Percentiles rank a stretch among this genome's conserved stretches.
These are phyloP conservation scores for Hymenoscyphus occultus DNA, from an alignment of 2,329 filamentous ascomycete species.

Conservation along the genomic window DNA sequence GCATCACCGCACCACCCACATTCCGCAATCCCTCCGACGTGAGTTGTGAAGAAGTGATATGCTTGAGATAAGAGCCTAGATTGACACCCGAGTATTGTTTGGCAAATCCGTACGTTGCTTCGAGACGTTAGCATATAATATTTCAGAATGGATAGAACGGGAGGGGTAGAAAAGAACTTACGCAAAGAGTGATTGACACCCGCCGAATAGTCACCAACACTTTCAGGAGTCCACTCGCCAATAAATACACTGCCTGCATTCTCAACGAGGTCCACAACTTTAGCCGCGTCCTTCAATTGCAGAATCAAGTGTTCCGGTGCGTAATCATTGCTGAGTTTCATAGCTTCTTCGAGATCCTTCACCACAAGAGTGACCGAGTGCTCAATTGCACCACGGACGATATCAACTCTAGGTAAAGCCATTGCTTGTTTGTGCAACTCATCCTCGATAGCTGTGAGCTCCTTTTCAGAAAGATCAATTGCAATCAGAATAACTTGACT, in stretches of 20 bases:
- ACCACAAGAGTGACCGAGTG: slow-evolving; percentile 89
- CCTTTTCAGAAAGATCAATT: slow-evolving; percentile 69
- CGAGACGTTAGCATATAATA: slow-evolving; percentile 14
- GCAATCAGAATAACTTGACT: slow-evolving; percentile 92
- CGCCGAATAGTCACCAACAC: slow-evolving; percentile 95
- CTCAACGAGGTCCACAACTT: slow-evolving; percentile 73
- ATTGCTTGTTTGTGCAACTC: slow-evolving; percentile 86
- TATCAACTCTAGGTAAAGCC: slow-evolving; percentile 85
- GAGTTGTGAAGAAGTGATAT: slow-evolving; percentile 92
- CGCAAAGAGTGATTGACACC: slow-evolving; percentile 96
- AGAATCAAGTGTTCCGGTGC: slow-evolving; percentile 96
- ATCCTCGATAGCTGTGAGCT: slow-evolving; percentile 82
- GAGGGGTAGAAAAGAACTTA: slow-evolving; percentile 50
- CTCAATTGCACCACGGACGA: slow-evolving; percentile 83
- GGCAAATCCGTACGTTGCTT: slow-evolving; percentile 95
- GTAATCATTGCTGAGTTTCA: slow-evolving; percentile 86
- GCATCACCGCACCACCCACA: slow-evolving; percentile 88
- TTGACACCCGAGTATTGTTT: slow-evolving; percentile 99
- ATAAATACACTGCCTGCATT: slow-evolving; percentile 97
- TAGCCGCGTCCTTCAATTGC: slow-evolving; percentile 75
- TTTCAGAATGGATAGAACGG: not conserved
- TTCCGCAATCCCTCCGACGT: slow-evolving; percentile 81
- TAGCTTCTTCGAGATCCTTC: slow-evolving; percentile 66
- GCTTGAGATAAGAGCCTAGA: slow-evolving; percentile 91
- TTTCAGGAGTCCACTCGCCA: slow-evolving; percentile 94